These are phyloP conservation scores for Conidiobolus incongruus DNA, from an alignment of 371 early-diverging fungal genomes.

Conservation along the genomic window DNA sequence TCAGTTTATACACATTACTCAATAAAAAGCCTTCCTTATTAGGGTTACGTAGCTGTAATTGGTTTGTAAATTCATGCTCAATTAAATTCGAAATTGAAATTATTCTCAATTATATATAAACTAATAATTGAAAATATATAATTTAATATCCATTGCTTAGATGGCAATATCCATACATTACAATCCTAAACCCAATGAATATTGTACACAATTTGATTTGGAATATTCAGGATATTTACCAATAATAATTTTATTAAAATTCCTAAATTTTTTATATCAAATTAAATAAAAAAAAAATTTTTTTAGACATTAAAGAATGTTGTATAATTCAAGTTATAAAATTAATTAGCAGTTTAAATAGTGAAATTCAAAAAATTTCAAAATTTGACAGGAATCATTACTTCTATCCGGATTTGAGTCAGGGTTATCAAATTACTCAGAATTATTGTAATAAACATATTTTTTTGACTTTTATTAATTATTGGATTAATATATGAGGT, in stretches of 20 bases:
- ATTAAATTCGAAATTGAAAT: conserved; percentile 42
- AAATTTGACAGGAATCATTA: conserved; percentile 87
- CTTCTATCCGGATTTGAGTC: conserved; percentile 77
- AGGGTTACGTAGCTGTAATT: conserved; percentile 52
- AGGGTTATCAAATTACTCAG: conserved; percentile 89
- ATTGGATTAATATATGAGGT: not conserved
- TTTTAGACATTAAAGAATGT: conserved; percentile 47
- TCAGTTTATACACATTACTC: too few relatives aligned
- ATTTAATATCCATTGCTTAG: conserved; percentile 4
- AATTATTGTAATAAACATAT: conserved; percentile 22
- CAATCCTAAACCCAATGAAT: conserved; percentile 37
- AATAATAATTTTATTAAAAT: conserved; percentile 9
- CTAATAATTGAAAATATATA: not conserved
- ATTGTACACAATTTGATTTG: conserved; percentile 42
- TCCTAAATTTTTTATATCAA: not conserved
- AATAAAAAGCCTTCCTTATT: too few relatives aligned
- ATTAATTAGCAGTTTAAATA: conserved; percentile 41
- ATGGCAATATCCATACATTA: conserved; percentile 16
- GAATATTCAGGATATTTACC: conserved; percentile 66
- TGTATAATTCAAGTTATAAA: conserved; percentile 47
- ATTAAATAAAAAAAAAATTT: not conserved
- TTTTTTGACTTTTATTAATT: not conserved
- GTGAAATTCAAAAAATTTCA: conserved; percentile 32
- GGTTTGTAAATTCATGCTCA: conserved; percentile 86
- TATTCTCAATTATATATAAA: conserved; percentile 45